Percentiles rank a stretch among this genome's conserved stretches.
phyloP scores from a whole-genome alignment of 208 protist species.

The Leishmania aethiopica region DNA sequence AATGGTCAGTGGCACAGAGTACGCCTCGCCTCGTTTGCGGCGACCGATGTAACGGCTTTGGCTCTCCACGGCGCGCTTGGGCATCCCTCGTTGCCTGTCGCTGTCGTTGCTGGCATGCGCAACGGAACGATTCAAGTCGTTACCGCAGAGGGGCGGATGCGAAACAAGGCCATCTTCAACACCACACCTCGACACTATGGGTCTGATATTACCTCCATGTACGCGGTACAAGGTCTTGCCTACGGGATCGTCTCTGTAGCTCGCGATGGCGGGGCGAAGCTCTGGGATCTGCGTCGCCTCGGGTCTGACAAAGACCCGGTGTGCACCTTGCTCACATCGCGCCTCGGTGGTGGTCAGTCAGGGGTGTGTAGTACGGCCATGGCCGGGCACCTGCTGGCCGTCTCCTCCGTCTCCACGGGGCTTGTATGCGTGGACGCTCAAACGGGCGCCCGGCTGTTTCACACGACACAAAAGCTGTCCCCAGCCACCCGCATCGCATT shows the following conservation, averaged over 20 bases:
- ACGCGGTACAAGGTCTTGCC: conserved; percentile 21
- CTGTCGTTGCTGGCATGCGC: conserved; percentile 41
- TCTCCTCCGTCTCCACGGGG: conserved; percentile 19
- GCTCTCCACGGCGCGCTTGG: background rate
- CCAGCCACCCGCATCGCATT: conserved; percentile 16
- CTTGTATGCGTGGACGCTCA: conserved; percentile 37
- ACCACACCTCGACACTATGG: conserved; percentile 32
- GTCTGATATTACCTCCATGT: conserved; percentile 42
- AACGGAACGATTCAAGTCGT: conserved; percentile 59
- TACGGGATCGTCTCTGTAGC: conserved; percentile 66
- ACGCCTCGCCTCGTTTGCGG: conserved; percentile 23
- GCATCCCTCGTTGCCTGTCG: background rate
- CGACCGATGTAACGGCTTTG: conserved; percentile 29
- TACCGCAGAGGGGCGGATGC: conserved; percentile 6
- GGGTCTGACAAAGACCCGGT: conserved; percentile 35
- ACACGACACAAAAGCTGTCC: conserved; percentile 24
- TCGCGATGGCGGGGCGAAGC: conserved; percentile 47
- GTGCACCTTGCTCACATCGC: conserved; percentile 20
- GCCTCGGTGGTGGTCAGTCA: conserved; percentile 23
- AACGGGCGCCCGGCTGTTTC: conserved; percentile 22
- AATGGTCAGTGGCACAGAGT: conserved; percentile 9
- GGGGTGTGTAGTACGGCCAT: conserved; percentile 18
- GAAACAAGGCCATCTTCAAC: conserved; percentile 23
- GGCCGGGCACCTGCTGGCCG: conserved; percentile 12
- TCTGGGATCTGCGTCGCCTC: conserved; percentile 75